phyloP scores from a whole-genome alignment of 1,139 yeast genomes.

The Williopsis jadinii region DNA sequence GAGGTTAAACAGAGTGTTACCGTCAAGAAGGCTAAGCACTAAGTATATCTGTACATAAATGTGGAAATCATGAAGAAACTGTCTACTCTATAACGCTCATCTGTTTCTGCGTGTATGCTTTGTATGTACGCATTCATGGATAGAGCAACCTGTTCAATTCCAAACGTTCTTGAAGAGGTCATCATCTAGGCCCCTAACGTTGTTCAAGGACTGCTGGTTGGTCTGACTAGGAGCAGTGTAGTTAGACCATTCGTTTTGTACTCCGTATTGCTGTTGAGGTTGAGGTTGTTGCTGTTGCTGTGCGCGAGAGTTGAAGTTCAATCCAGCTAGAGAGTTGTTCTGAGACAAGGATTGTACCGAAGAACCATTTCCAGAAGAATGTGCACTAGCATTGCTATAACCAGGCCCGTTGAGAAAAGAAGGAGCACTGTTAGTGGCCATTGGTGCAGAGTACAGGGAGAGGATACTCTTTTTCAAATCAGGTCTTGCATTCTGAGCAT shows the following conservation, averaged over 20 bases:
- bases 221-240: too few species aligned
- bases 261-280: constrained; percentile 2
- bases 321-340: constrained; percentile 5
- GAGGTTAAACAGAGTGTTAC: too few species aligned
- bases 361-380: too few species aligned
- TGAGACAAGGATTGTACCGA: background rate
- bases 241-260: constrained; percentile 7
- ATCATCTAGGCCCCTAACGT: constrained; percentile 37
- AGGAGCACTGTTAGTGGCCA: constrained; percentile 30
- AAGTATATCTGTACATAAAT: too few species aligned
- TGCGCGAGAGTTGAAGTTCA: constrained; percentile 7
- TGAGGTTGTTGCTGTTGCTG: too few species aligned
- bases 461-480: constrained; percentile 88
- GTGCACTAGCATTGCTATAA: background rate
- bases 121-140: too few species aligned
- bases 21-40: too few species aligned
- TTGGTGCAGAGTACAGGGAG: constrained; percentile 77
- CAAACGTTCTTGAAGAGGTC: constrained; percentile 67
- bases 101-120: too few species aligned
- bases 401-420: constrained; percentile 21
- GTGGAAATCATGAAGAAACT: too few species aligned
- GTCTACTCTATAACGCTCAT: too few species aligned
- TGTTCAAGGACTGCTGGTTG: too few species aligned
- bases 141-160: constrained; percentile 23
- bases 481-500: constrained; percentile 34